phyloP scores from a whole-genome alignment of 176 grass and related monocot species.

The Phoenix roebelenii region DNA sequence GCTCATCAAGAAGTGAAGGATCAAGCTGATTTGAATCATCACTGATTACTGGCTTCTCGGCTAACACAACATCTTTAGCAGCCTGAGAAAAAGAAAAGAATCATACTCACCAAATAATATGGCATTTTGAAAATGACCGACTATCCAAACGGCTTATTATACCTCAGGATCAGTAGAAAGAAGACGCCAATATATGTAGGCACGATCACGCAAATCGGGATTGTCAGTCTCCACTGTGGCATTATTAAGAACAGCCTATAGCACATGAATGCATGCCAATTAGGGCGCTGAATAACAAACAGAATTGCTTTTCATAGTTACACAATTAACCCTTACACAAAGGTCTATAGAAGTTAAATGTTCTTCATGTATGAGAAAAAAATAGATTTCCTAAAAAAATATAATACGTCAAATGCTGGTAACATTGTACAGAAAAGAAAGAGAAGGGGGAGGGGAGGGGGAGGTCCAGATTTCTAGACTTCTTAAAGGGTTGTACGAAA shows the following conservation, averaged over 20 bases:
- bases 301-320: too few species aligned
- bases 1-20: conserved; percentile 83
- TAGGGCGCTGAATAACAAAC: conserved; percentile 8
- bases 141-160: conserved; percentile 20
- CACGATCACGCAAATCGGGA: conserved; percentile 91
- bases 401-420: too few species aligned
- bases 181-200: conserved; percentile 99
- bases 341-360: too few species aligned
- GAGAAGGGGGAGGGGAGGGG: too few species aligned
- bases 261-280: conserved; percentile 13
- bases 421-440: too few species aligned
- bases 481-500: too few species aligned
- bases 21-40: conserved; percentile 94
- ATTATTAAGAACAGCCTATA: conserved; percentile 96
- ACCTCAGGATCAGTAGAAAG: conserved; percentile 99
- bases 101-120: conserved; percentile 1
- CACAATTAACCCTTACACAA: too few species aligned
- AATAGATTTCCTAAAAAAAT: too few species aligned
- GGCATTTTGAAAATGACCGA: conserved; percentile 13
- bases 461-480: too few species aligned
- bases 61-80: conserved; percentile 97
- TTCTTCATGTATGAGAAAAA: too few species aligned
- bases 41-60: conserved; percentile 97
- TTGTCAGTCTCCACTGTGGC: conserved; percentile 99
- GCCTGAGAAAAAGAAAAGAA: conserved; percentile 35